phyloP scores from a whole-genome alignment of 2,329 filamentous ascomycete species.

The Blumeria graminis region DNA sequence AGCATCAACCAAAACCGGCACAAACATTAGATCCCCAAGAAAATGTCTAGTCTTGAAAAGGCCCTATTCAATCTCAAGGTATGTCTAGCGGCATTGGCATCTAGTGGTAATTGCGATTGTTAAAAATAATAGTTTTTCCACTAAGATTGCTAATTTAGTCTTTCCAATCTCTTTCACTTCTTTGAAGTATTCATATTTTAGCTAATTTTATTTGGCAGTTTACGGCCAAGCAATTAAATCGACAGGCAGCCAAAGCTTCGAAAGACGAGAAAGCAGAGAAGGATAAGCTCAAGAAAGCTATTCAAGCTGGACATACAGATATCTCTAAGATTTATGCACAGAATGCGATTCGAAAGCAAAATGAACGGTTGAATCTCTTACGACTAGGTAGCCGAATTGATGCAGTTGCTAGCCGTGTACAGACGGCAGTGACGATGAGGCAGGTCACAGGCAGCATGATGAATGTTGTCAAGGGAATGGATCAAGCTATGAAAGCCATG shows the following conservation, averaged over 20 bases:
- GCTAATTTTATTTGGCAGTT: slow-evolving; percentile 18
- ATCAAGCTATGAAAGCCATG: slow-evolving; percentile 37
- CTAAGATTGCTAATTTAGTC: too few relatives aligned
- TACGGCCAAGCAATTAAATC: slow-evolving; percentile 36
- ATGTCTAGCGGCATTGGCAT: slow-evolving; percentile 6
- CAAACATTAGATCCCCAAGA: not conserved
- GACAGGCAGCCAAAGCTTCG: slow-evolving; percentile 34
- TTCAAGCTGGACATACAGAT: slow-evolving; percentile 32
- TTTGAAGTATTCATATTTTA: too few relatives aligned
- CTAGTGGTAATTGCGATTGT: not conserved
- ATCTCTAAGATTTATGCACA: slow-evolving; percentile 39
- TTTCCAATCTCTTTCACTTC: too few relatives aligned
- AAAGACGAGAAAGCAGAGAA: slow-evolving; percentile 37
- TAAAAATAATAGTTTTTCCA: too few relatives aligned
- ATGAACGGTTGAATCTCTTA: slow-evolving; percentile 34
- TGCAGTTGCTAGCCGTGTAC: slow-evolving; percentile 32
- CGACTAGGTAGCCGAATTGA: slow-evolving; percentile 32
- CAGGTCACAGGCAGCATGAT: slow-evolving; percentile 35
- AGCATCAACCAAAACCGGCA: too few relatives aligned
- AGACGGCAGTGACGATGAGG: slow-evolving; percentile 38
- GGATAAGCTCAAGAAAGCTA: slow-evolving; percentile 36
- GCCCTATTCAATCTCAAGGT: slow-evolving; percentile 38
- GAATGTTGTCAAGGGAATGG: slow-evolving; percentile 36
- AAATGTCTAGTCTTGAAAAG: slow-evolving; percentile 36
- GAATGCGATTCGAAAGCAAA: slow-evolving; percentile 37